Evolutionary conservation across 2,329 filamentous ascomycete genomes (phyloP).

Genomic region (Phaeosphaeriaceae sp.): DNA sequence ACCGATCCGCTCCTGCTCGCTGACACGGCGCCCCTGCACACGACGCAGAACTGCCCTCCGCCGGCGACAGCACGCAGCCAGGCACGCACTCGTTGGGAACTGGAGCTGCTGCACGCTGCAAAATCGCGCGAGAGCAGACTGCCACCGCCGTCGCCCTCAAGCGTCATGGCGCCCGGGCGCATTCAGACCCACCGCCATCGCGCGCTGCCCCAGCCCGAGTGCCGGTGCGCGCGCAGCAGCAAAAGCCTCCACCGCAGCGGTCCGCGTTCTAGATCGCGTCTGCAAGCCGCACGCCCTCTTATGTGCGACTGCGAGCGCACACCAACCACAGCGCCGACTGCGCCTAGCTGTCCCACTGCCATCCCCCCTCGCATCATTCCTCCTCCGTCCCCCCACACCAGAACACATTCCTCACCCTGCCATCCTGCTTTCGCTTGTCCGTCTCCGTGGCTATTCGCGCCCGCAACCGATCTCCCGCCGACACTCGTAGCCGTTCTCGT

Average conservation of each 20-base stretch:
- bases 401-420: constrained; percentile 31
- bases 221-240: constrained; percentile 22
- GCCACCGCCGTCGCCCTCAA: background rate
- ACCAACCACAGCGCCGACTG: constrained; percentile 36
- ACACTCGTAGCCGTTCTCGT: constrained; percentile 21
- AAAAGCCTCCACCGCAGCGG: constrained; percentile 31
- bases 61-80: no score
- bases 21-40: constrained; percentile 5
- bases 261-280: constrained; percentile 42
- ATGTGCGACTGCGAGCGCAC: constrained; percentile 31
- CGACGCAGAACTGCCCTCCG: background rate
- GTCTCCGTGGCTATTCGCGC: constrained; percentile 25
- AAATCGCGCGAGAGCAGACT: background rate
- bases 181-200: background rate
- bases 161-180: background rate
- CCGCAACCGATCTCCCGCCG: constrained; percentile 26
- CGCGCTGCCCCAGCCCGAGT: background rate
- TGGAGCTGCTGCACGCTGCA: background rate
- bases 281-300: constrained; percentile 31
- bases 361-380: constrained; percentile 30
- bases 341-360: constrained; percentile 12
- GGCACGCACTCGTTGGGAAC: no score
- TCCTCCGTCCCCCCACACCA: constrained; percentile 18
- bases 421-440: constrained; percentile 20
- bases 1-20: constrained; percentile 14